Evolutionary conservation across 169 alveolate genomes (phyloP), one percentile per base, ranked within the genome.

Genomic region (Sarcocystis neurona): DNA sequence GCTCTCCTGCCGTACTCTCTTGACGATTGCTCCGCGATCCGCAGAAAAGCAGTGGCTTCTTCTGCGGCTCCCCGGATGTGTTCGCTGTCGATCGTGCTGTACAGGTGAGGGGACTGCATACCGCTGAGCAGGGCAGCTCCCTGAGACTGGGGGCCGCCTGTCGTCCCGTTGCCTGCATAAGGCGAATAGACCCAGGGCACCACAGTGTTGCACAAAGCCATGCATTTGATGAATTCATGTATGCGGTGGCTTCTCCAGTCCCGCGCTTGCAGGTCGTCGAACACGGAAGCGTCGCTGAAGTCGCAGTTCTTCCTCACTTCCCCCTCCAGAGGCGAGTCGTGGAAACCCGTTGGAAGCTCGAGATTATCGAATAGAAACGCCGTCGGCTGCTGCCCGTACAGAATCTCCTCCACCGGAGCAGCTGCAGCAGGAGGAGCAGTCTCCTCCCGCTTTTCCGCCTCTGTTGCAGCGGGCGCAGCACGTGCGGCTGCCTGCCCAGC

Each of bases 171-270:
- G n/a, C n/a, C n/a, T n/a, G n/a, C n/a, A n/a, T n/a, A n/a, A n/a
- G n/a, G n/a, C 27, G 58, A 39, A 56, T 72, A 72, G 18, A 72
- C 82, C 82, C 82, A 79, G 60, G 91, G 91, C 63, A 87, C 87
- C 43, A 78, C 91, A 0, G 91, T 87, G 72, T 87, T 70, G 60
- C 91, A 87, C 20, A 87, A 46, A 27, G 91, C 91, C 87, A 87
- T 77, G 79, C 87, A 74, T 10, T 72, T 70, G 70, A 87, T 47
- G 87, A 87, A 87, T 50, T 77, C 87, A 27, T 74, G n/a, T 1
- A 87, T 77, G 30, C 79, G 66, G 63, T 87, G 87, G 23, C 82
- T 58, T 32, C 86, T 58, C 79, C 30, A 37, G 68, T 72, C 87
- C 4, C 68, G 12, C 37, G 46, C 27, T 18, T 78, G 75, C 66